Conservation (phyloP, 176 grass and related monocot genomes). For the maize (Zea mays) region DNA sequence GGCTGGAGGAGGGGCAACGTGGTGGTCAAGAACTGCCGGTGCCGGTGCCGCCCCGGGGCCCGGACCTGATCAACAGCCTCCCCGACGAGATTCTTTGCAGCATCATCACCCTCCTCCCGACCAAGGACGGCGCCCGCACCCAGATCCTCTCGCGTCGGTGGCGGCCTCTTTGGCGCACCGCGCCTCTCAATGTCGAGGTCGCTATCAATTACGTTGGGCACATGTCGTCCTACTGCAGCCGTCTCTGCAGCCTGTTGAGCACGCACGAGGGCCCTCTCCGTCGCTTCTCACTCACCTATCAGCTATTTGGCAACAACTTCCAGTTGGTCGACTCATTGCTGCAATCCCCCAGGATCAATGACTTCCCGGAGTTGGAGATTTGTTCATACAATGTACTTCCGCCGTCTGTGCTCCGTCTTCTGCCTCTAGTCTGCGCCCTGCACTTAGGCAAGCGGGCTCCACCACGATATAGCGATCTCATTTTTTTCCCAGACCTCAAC, state of each 20-base stretch:
- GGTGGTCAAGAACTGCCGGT: neutral
- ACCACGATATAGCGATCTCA: neutral
- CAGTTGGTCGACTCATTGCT: neutral
- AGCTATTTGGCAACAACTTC: no score
- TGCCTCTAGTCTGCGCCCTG: neutral
- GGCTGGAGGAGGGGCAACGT: neutral
- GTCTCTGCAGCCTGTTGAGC: neutral
- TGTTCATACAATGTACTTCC: neutral
- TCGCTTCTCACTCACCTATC: neutral
- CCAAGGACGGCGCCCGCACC: neutral
- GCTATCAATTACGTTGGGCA: no score
- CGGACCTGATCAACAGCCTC: neutral
- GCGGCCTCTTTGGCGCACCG: neutral
- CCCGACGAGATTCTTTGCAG: neutral
- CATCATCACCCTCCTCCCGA: conserved; percentile 11
- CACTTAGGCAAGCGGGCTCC: neutral
- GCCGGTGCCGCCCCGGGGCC: neutral
- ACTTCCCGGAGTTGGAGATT: neutral
- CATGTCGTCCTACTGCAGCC: no score
- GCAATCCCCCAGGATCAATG: neutral
- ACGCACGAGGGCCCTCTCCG: neutral
- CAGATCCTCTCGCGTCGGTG: neutral
- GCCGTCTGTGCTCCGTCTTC: neutral
- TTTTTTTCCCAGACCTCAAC: neutral
- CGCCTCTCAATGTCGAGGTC: neutral